These are phyloP conservation scores for Penstemon newberryi DNA, from an alignment of 257 asterid species.

Conservation along the genomic window DNA sequence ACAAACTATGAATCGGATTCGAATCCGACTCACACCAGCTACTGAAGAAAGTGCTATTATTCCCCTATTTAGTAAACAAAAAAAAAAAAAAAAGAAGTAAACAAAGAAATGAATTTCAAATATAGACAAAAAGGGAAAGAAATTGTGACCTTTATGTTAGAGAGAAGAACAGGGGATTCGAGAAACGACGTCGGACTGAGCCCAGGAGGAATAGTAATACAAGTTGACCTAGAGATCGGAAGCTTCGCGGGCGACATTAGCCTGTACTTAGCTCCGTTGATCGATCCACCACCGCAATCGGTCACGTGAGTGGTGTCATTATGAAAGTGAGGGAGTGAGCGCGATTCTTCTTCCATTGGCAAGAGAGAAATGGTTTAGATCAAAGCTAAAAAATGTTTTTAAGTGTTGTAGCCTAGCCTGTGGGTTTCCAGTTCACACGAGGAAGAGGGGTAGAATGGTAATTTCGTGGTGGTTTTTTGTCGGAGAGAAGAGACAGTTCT, in stretches of 20 bases:
- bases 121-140: neutral
- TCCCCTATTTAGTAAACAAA: too few relatives aligned
- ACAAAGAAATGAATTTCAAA: neutral
- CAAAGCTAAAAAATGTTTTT: too few relatives aligned
- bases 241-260: slow-evolving; percentile 97
- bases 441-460: slow-evolving; percentile 33
- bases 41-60: neutral
- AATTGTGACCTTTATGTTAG: slow-evolving; percentile 73
- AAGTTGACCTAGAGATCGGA: slow-evolving; percentile 77
- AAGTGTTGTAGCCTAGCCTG: too few relatives aligned
- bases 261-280: slow-evolving; percentile 69
- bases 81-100: too few relatives aligned
- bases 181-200: slow-evolving; percentile 60
- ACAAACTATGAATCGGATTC: slow-evolving; percentile 45
- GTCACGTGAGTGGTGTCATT: slow-evolving; percentile 15
- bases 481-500: slow-evolving; percentile 12
- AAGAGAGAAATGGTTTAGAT: too few relatives aligned
- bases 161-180: slow-evolving; percentile 62
- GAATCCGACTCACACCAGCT: slow-evolving; percentile 34
- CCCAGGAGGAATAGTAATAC: slow-evolving; percentile 54
- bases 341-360: slow-evolving; percentile 37
- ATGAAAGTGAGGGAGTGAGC: slow-evolving; percentile 16
- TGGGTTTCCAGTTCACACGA: too few relatives aligned
- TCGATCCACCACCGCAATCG: slow-evolving; percentile 41
- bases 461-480: neutral